These are phyloP conservation scores for Neonectria punicea DNA, from an alignment of 2,329 filamentous ascomycete species.

Conservation along the genomic window DNA sequence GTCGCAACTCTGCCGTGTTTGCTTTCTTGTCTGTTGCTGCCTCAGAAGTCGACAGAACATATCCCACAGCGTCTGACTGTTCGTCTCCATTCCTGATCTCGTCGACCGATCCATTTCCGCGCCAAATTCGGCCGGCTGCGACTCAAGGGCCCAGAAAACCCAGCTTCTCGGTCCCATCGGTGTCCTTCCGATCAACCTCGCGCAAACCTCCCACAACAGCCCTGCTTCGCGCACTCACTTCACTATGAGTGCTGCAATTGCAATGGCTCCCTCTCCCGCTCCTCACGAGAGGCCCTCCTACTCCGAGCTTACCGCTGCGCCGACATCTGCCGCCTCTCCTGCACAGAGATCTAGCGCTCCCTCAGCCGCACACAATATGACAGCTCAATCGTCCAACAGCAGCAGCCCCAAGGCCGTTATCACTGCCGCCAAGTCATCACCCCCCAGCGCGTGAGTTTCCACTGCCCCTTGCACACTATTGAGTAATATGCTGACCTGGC, in stretches of 20 bases:
- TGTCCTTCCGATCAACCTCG: conserved; percentile 33
- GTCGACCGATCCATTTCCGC: conserved; percentile 32
- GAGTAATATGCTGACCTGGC: conserved; percentile 21
- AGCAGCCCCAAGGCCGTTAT: conserved; percentile 61
- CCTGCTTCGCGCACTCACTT: conserved; percentile 35
- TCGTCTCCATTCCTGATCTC: conserved; percentile 36
- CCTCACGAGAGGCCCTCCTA: conserved; percentile 72
- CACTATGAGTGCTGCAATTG: conserved; percentile 75
- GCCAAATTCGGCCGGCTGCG: conserved; percentile 36
- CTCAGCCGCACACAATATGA: conserved; percentile 53
- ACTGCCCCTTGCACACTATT: conserved; percentile 20
- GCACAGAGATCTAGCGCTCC: conserved; percentile 54
- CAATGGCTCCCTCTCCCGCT: conserved; percentile 75
- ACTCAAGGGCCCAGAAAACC: conserved; percentile 39
- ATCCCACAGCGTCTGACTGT: conserved; percentile 24
- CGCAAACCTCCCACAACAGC: conserved; percentile 28
- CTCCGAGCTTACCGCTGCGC: conserved; percentile 58
- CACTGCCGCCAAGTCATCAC: conserved; percentile 63
- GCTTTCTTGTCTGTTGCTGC: conserved; percentile 4
- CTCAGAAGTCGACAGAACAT: neutral
- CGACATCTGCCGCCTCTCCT: conserved; percentile 52
- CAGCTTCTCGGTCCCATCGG: conserved; percentile 31
- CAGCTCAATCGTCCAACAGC: conserved; percentile 62
- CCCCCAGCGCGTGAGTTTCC: conserved; percentile 67
- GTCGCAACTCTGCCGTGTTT: conserved; percentile 18